Conservation (phyloP, 2,329 filamentous ascomycete species). For the Mycosphaerelloides madeirae region DNA sequence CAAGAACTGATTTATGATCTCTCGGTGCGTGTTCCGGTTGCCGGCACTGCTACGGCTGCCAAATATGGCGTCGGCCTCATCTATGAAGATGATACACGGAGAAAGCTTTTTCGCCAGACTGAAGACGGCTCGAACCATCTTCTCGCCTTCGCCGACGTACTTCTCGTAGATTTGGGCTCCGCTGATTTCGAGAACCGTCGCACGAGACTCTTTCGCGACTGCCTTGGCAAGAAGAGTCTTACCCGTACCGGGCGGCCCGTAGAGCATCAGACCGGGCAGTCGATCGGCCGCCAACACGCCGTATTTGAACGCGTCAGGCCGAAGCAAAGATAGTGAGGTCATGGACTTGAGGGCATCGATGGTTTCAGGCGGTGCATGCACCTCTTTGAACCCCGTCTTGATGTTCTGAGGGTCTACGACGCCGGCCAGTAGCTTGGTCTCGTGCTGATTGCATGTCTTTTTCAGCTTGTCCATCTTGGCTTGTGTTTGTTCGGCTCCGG, state of each 20-base stretch:
- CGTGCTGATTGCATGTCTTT: slow-evolving; percentile 65
- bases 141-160: slow-evolving; percentile 93
- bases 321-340: slow-evolving; percentile 77
- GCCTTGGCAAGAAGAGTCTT: slow-evolving; percentile 74
- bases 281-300: slow-evolving; percentile 87
- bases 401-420: slow-evolving; percentile 79
- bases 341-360: slow-evolving; percentile 83
- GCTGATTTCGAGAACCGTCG: slow-evolving; percentile 74
- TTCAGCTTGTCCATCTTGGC: slow-evolving; percentile 44
- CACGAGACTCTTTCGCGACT: slow-evolving; percentile 61
- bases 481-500: slow-evolving; percentile 6
- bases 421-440: slow-evolving; percentile 75
- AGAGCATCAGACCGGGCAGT: slow-evolving; percentile 91
- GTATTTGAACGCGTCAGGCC: slow-evolving; percentile 93
- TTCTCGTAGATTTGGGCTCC: slow-evolving; percentile 92
- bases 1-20: slow-evolving; percentile 94
- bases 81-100: slow-evolving; percentile 92
- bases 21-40: slow-evolving; percentile 68
- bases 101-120: slow-evolving; percentile 83
- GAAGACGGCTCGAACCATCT: slow-evolving; percentile 91
- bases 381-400: slow-evolving; percentile 78
- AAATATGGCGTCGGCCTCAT: slow-evolving; percentile 91
- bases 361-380: slow-evolving; percentile 76
- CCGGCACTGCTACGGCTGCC: slow-evolving; percentile 65
- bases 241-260: slow-evolving; percentile 84